These are phyloP conservation scores for Vanderwaltozyma verrucispora DNA, from an alignment of 805 yeast species.

Conservation along the genomic window DNA sequence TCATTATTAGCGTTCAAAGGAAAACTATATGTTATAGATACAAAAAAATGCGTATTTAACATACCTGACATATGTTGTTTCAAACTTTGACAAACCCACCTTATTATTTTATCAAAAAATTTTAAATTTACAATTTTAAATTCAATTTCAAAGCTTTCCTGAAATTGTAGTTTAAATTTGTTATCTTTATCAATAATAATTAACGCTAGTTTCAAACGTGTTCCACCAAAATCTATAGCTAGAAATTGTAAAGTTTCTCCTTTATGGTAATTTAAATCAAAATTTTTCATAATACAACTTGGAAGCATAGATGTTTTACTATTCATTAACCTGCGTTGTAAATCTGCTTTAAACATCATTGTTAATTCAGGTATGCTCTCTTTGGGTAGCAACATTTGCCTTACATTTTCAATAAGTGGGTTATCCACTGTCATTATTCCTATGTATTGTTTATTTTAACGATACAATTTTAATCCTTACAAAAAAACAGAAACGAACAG, in stretches of 20 bases:
- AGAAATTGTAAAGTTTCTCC: conserved; percentile 4
- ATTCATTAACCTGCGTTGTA: conserved; percentile 8
- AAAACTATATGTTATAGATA: conserved; percentile 28
- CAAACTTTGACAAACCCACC: conserved; percentile 6
- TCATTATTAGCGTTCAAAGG: conserved; percentile 22
- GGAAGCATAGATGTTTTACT: conserved; percentile 18
- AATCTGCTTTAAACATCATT: conserved; percentile 8
- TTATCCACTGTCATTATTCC: conserved; percentile 2
- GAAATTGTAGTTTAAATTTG: conserved; percentile 6
- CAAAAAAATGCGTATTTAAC: conserved; percentile 12
- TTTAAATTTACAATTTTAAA: conserved; percentile 9
- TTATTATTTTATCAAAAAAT: conserved; percentile 14
- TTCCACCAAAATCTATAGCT: conserved; percentile 25
- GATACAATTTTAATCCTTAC: too few relatives aligned
- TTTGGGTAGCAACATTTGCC: conserved; percentile 6
- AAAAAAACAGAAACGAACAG: too few relatives aligned
- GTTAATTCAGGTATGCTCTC: conserved; percentile 7
- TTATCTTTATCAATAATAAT: conserved; percentile 7
- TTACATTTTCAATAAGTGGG: conserved; percentile 2
- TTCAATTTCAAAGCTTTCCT: conserved; percentile 8
- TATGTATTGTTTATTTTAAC: too few relatives aligned
- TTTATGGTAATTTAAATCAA: neutral
- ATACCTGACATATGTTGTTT: conserved; percentile 8
- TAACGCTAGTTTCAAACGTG: conserved; percentile 18
- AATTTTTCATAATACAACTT: neutral